Base-by-base conservation (phyloP, 345 rosid genomes). In the Rhizophora apiculata region DNA sequence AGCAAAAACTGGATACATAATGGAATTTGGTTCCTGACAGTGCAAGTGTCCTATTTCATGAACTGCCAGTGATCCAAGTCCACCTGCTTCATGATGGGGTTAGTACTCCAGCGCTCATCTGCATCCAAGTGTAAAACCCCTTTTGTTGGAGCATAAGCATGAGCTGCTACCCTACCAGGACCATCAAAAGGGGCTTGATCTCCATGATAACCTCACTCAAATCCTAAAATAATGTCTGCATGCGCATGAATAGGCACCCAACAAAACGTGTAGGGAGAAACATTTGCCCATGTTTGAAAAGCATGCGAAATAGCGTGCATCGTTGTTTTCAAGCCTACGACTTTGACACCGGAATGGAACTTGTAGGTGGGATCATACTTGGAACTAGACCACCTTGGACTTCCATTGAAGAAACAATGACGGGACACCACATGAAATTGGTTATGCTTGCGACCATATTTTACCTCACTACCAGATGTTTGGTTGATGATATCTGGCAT, bases 31-130 rank as follows among this genome's bases (percentile, higher is more conserved):
- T n/a, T 46, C 63, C 6, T 0, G 6, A 52, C 75, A 68, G 56
- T 79, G 62, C 13, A 64, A 5, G 52, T 76, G 85, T 18, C 85
- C 77, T 5, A 79, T 71, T 63, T 82, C 83, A 64, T 76, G 83
- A 21, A 79, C n/a, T 3, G 74, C 65, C 1, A 79, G 58, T 7
- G 83, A 60, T 64, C 80, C 60, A 77, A 36, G 68, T 82, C 80
- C 70, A 10, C 32, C 4, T 0, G 3, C 0, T 18, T 43, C 49
- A 13, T 15, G 49, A 15, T 15, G 0, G 73, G 68, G 6, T 9
- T 57, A 0, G 27, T 27, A 39, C 73, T 76, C 71, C 81, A 76
- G 1, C 0, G 22, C 46, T 66, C 85, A 24, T 75, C 75, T 19
- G 65, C 80, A 52, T 82, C 82, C 15, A n/a, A 82, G 56, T 80